phyloP scores from a whole-genome alignment of 2,329 filamentous ascomycete genomes.

The Penicillium sp. region DNA sequence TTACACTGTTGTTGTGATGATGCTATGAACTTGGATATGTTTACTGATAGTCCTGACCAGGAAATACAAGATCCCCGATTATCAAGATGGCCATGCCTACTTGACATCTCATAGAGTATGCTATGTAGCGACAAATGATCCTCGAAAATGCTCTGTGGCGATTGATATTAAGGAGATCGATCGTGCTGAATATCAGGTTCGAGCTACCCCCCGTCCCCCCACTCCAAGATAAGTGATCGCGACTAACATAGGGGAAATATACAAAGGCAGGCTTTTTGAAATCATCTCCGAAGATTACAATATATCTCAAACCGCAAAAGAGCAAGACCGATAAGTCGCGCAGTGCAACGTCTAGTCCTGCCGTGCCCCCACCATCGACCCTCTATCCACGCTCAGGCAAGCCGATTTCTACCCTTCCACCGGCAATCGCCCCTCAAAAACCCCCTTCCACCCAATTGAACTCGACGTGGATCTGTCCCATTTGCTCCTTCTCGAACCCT shows the following conservation, averaged over 20 bases:
- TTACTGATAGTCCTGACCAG: slow-evolving; percentile 47
- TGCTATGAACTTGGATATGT: slow-evolving; percentile 4
- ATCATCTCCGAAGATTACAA: slow-evolving; percentile 88
- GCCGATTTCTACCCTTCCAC: slow-evolving; percentile 32
- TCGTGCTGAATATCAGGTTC: slow-evolving; percentile 81
- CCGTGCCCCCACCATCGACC: slow-evolving; percentile 26
- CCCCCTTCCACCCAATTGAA: slow-evolving; percentile 41
- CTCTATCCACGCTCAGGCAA: slow-evolving; percentile 33
- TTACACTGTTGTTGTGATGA: background rate
- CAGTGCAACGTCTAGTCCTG: slow-evolving; percentile 49
- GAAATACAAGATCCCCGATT: slow-evolving; percentile 91
- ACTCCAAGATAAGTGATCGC: slow-evolving; percentile 3
- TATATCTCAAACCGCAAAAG: slow-evolving; percentile 78
- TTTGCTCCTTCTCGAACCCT: slow-evolving; percentile 92
- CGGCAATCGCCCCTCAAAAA: slow-evolving; percentile 34
- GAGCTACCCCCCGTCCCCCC: slow-evolving; percentile 26
- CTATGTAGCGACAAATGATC: slow-evolving; percentile 87
- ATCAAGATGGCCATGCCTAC: slow-evolving; percentile 95
- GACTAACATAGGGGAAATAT: background rate
- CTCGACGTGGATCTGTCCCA: slow-evolving; percentile 92
- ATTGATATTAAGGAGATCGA: slow-evolving; percentile 91
- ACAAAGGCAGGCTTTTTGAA: slow-evolving; percentile 82
- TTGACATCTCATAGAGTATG: slow-evolving; percentile 93
- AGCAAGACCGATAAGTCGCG: slow-evolving; percentile 56
- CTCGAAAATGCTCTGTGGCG: slow-evolving; percentile 78